Evolutionary conservation across 2,329 filamentous ascomycete genomes (phyloP), one percentile per base, ranked within the genome.

Genomic region (Penicillium sclerotigenum): DNA sequence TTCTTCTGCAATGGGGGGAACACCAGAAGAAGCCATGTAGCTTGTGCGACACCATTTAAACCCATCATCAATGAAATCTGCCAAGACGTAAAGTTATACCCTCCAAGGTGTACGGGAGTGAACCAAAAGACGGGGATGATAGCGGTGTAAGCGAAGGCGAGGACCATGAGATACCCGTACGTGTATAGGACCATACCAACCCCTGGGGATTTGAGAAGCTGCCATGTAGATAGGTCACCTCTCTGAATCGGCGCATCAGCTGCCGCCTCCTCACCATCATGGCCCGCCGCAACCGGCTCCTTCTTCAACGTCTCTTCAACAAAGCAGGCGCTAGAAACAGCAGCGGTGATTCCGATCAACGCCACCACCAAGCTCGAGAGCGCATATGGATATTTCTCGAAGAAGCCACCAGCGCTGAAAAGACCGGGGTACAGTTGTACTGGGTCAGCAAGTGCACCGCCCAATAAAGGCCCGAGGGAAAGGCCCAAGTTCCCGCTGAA

Each of bases 401-500:
- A 85, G 72, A 90, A 88, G 1, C 71, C 69, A 2, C 81, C 61
- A 9, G 73, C 68, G 3, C 77, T 80, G 58, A 92, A 88, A 0
- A 81, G 51, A 0, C 73, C 64, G 0, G 85, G 81, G 65, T 87
- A 91, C 68, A 88, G 84, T 5, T 74, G 65, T 0, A 81, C 85
- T 1, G 89, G 90, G 33, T 88, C 81, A 11, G 88, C 86, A 1
- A 94, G 79, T 0, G 77, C 78, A 50, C 89, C 90, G 40, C 75
- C 78, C 20, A 91, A 67, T 9, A 90, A 65, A 3, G 89, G 88
- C 0, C 89, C 90, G 2, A 90, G 29, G 56, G 90, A 85, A 42
- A 93, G 85, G 4, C 90, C 90, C 9, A 92, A 22, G 61, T 93
- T 93, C 5, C 85, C 84, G 0, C 82, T 79, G 67, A 93, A 90